A percentile compares a stretch with the other conserved stretches of the same genome.
Conservation (phyloP, 345 rosid genomes). For the Aethionema arabicum region DNA sequence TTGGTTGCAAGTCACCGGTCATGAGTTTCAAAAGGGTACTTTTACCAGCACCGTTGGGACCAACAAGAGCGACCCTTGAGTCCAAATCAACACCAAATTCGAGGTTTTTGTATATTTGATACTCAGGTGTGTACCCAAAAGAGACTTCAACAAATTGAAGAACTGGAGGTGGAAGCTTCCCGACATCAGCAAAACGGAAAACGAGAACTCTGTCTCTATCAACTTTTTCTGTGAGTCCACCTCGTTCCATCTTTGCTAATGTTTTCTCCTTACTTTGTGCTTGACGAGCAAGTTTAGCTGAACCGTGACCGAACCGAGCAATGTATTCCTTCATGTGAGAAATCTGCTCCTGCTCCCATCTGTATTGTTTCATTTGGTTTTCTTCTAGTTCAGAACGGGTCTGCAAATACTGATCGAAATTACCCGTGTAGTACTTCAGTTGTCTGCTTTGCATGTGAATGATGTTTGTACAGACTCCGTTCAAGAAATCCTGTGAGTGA, state of each 20-base stretch:
- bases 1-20: constrained; percentile 85
- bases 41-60: constrained; percentile 99
- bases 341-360: constrained; percentile 99
- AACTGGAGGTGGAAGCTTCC: constrained; percentile 98
- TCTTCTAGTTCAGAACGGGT: constrained; percentile 94
- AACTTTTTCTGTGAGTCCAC: constrained; percentile 93
- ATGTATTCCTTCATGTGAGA: constrained; percentile 96
- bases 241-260: constrained; percentile 97
- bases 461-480: constrained; percentile 94
- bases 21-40: constrained; percentile 94
- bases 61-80: constrained; percentile 91
- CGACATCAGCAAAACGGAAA: constrained; percentile 88
- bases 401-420: constrained; percentile 93
- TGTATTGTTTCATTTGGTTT: constrained; percentile 98
- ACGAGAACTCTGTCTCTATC: constrained; percentile 72
- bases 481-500: constrained; percentile 96
- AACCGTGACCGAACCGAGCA: constrained; percentile 98
- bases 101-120: constrained; percentile 73
- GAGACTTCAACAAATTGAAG: constrained; percentile 94
- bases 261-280: constrained; percentile 99
- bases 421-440: constrained; percentile 82
- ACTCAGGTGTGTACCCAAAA: constrained; percentile 87
- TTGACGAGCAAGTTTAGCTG: constrained; percentile 98
- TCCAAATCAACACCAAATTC: constrained; percentile 98
- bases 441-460: constrained; percentile 94